Evolutionary conservation across 1,284 basidiomycete genomes (phyloP).

Genomic region (Neotropicomus parvogracilis): DNA sequence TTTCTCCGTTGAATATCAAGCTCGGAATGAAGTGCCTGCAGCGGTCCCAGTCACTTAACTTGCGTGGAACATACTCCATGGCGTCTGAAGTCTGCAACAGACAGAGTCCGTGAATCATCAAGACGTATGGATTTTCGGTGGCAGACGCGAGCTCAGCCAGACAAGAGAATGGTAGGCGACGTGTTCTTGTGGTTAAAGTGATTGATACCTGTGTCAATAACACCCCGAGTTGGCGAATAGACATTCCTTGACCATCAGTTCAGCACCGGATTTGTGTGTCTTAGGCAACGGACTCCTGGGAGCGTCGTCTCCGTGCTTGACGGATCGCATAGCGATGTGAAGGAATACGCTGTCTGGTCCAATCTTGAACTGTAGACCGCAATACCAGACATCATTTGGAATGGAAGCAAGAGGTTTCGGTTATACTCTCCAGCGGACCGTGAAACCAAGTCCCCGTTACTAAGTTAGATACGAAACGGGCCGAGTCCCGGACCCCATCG

Average conservation of each 20-base stretch:
- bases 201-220: conserved; percentile 61
- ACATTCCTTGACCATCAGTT: conserved; percentile 54
- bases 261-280: conserved; percentile 11
- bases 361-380: conserved; percentile 46
- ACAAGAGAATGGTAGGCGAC: conserved; percentile 55
- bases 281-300: conserved; percentile 50
- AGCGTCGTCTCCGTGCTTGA: conserved; percentile 67
- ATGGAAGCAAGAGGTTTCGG: not conserved
- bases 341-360: conserved; percentile 51
- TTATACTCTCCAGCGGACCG: not conserved
- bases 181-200: conserved; percentile 51
- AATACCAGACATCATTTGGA: conserved; percentile 47
- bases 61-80: conserved; percentile 60
- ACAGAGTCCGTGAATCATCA: conserved; percentile 37
- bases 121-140: conserved; percentile 58
- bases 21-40: conserved; percentile 66
- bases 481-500: no score
- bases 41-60: conserved; percentile 59
- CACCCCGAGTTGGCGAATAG: conserved; percentile 62
- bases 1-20: conserved; percentile 69
- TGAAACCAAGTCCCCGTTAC: no score
- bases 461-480: no score
- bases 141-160: conserved; percentile 45
- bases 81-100: conserved; percentile 51
- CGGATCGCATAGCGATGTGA: conserved; percentile 61